Conservation (phyloP, 2,329 filamentous ascomycete genomes). For the Trichoderma sp. region DNA sequence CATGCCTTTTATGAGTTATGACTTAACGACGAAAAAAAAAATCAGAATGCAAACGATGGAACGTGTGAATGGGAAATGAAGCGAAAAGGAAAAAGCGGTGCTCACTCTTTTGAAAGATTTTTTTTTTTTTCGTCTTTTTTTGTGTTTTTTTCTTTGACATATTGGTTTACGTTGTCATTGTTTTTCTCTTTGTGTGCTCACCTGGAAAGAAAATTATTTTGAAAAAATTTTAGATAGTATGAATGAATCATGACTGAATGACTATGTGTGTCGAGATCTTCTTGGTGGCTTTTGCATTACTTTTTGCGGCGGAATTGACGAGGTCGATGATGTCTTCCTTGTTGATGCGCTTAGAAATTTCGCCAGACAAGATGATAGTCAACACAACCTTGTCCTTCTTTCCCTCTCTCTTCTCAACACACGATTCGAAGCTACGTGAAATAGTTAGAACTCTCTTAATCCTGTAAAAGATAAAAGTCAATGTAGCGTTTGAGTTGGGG, state of each 20-base stretch:
- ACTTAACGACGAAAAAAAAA: neutral
- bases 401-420: slow-evolving; percentile 33
- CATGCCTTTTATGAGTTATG: slow-evolving; percentile 23
- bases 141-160: neutral
- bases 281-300: slow-evolving; percentile 35
- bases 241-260: slow-evolving; percentile 31
- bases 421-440: slow-evolving; percentile 36
- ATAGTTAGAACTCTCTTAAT: neutral
- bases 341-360: slow-evolving; percentile 36
- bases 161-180: neutral
- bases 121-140: neutral
- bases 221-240: slow-evolving; percentile 18
- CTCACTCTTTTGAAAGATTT: neutral
- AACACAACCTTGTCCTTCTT: slow-evolving; percentile 44
- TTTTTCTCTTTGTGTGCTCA: slow-evolving; percentile 1
- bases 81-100: slow-evolving; percentile 1
- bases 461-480: neutral
- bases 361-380: slow-evolving; percentile 38
- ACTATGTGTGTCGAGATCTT: slow-evolving; percentile 39
- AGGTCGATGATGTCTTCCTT: slow-evolving; percentile 38
- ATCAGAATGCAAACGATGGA: neutral
- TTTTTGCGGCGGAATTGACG: slow-evolving; percentile 41
- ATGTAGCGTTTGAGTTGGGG: neutral
- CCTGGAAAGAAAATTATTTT: neutral
- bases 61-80: slow-evolving; percentile 6